A percentile compares a stretch with the other conserved stretches of the same genome.
Conservation (phyloP, 2,329 filamentous ascomycete genomes). For the Penicillium sp. region DNA sequence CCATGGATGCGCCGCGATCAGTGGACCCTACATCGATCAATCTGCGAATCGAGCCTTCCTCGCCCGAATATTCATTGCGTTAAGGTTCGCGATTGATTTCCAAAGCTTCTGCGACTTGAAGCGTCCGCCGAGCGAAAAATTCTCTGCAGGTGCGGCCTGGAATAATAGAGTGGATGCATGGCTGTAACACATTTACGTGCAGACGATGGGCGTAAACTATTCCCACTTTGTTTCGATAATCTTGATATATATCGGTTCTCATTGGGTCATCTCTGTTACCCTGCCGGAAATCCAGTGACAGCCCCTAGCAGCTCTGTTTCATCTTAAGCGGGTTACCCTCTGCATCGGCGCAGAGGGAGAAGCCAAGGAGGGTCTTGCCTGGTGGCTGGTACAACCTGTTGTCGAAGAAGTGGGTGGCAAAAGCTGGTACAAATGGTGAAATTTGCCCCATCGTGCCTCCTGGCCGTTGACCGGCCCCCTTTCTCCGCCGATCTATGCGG, state of each 20-base stretch:
- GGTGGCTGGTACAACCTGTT: background rate
- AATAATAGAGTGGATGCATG: background rate
- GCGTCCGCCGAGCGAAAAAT: background rate
- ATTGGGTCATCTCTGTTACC: background rate
- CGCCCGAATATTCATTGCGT: background rate
- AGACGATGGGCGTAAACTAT: background rate
- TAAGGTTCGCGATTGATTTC: background rate
- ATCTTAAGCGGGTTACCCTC: background rate
- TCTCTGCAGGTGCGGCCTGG: background rate
- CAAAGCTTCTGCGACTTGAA: background rate
- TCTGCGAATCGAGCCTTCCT: background rate
- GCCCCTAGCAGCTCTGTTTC: slow-evolving; percentile 7
- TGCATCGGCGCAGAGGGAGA: background rate
- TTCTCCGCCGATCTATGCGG: slow-evolving; percentile 3
- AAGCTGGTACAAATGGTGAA: background rate
- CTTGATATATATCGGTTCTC: background rate
- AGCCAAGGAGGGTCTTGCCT: background rate
- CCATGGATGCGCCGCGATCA: background rate
- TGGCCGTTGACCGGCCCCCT: background rate
- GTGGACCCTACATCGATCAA: background rate
- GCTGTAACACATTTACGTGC: background rate
- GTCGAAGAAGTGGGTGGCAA: background rate
- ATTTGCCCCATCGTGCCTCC: background rate
- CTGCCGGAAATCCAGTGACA: background rate
- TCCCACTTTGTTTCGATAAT: background rate